These are phyloP conservation scores for Kernera saxatilis DNA, from an alignment of 345 rosid species.

Conservation along the genomic window DNA sequence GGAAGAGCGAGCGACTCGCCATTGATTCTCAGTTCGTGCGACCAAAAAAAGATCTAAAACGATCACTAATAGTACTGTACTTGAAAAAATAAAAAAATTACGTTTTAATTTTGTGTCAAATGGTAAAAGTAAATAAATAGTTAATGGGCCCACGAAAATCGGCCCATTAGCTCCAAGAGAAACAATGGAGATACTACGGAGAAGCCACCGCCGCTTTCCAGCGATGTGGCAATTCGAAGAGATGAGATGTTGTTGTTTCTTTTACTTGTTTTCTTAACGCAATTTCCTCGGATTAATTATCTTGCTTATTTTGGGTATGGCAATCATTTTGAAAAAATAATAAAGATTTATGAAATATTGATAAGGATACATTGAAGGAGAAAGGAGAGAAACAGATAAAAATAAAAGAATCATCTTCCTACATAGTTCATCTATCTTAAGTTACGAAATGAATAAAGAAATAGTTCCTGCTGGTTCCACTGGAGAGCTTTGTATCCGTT, in stretches of 20 bases:
- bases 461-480: background rate
- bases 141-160: background rate
- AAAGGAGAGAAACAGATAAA: background rate
- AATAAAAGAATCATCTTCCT: background rate
- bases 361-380: background rate
- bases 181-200: background rate
- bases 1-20: conserved; percentile 35
- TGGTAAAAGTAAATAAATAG: background rate
- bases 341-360: background rate
- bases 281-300: background rate
- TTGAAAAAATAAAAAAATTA: no score
- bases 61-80: no score
- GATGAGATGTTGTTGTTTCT: background rate
- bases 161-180: background rate
- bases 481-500: background rate
- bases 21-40: conserved; percentile 5
- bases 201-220: background rate
- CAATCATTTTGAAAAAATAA: background rate
- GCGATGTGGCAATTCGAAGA: background rate
- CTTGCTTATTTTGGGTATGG: background rate
- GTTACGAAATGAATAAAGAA: background rate
- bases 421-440: background rate
- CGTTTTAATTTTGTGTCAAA: background rate
- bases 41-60: background rate
- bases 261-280: background rate